Base-by-base conservation (phyloP, 148 eudicot species). In the Pharnaceum exiguum region DNA sequence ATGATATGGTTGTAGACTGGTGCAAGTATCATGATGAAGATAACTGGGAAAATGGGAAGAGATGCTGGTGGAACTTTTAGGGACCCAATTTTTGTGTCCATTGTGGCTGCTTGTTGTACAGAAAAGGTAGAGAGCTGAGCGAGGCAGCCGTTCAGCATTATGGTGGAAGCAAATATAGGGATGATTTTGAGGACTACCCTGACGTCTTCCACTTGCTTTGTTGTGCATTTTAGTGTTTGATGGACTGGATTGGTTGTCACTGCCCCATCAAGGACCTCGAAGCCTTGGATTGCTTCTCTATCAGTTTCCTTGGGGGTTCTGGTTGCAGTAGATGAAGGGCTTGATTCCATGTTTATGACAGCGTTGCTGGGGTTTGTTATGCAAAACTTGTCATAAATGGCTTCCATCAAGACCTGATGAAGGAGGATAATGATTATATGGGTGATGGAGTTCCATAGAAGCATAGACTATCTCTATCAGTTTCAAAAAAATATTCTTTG, bases 61-160 rank as follows among this genome's bases (percentile, higher is more conserved):
- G 97, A 86, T 30, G 97, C 97, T 11, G 97, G 97, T 28, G 97
- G 88, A 49, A 86, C 79, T 50, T 13, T 69, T 30, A 90, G 60
- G 37, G 77, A 62, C 8, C 86, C 91, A 46, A 90, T 69, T 18
- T 61, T 63, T 8, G 89, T 86, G 71, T 86, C 73, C 97, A 90
- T 90, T 17, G 95, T 90, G 31, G 97, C 86, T 6, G 97, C 91
- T 76, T 90, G 95, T 67, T 90, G 97, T 63, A 90, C 73, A 7
- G 97, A 90, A 48, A 90, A 90, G 35, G 97, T 90, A 28, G 97
- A 90, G 33, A 90, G 95, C 67, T 90, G 95, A 24, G 97, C 97
- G 3, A 90, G 83, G 81, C 95, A 90, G 69, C 95, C 83, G 76
- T 84, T 90, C 12, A 90, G 95, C 85, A 82, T 82, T 45, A 86